Evolutionary conservation across 2,329 filamentous ascomycete genomes (phyloP).

Genomic region (Colletotrichum orbiculare): DNA sequence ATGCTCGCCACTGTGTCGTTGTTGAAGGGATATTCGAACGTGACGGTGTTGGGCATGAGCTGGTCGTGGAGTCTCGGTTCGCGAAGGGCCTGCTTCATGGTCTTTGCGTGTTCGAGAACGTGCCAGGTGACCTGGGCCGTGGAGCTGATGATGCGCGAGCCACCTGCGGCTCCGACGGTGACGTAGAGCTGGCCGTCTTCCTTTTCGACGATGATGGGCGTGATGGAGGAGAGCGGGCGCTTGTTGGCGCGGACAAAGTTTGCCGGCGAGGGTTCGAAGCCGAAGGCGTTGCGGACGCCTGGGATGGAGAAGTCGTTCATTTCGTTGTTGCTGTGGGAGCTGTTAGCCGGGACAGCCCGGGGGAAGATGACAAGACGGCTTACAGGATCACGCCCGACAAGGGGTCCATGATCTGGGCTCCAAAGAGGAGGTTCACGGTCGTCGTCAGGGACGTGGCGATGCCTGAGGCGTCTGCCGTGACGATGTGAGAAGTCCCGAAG

Average conservation of each 20-base stretch:
- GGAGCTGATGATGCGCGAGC: conserved; percentile 83
- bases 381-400: conserved; percentile 83
- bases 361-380: conserved; percentile 46
- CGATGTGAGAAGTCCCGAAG: conserved; percentile 79
- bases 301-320: conserved; percentile 91
- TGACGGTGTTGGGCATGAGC: conserved; percentile 75
- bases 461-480: conserved; percentile 77
- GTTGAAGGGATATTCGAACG: conserved; percentile 77
- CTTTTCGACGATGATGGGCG: conserved; percentile 78
- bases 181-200: conserved; percentile 74
- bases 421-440: conserved; percentile 89
- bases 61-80: conserved; percentile 84
- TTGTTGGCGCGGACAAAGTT: conserved; percentile 88
- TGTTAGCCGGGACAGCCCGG: conserved; percentile 35
- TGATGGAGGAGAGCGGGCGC: conserved; percentile 84
- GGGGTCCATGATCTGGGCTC: conserved; percentile 81
- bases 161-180: conserved; percentile 80
- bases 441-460: conserved; percentile 86
- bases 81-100: conserved; percentile 69
- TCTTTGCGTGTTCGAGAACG: conserved; percentile 73
- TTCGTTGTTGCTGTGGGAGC: conserved; percentile 63
- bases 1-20: conserved; percentile 73
- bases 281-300: conserved; percentile 80
- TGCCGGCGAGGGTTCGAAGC: conserved; percentile 80
- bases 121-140: conserved; percentile 81